Percentiles rank a stretch among this genome's conserved stretches.
These are phyloP conservation scores for Pinus tabuliformis DNA, from an alignment of 75 land plant genomes.

Conservation along the genomic window DNA sequence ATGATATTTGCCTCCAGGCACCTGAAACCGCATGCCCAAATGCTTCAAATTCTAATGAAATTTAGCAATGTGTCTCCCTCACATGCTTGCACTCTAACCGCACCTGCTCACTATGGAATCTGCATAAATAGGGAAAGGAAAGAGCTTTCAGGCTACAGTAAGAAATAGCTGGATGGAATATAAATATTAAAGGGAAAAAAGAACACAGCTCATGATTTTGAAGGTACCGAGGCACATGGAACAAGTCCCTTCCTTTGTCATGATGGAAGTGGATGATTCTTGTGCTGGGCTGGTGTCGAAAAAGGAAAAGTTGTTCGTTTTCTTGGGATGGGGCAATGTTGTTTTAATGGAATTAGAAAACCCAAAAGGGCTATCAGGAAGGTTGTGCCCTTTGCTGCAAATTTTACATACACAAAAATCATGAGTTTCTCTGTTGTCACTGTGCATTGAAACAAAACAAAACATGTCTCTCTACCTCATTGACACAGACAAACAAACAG, in stretches of 20 bases:
- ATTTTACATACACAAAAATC: neutral
- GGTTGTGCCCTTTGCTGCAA: constrained; percentile 6
- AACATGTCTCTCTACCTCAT: neutral
- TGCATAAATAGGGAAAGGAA: neutral
- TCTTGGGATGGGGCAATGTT: neutral
- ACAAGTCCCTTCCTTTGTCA: constrained; percentile 3
- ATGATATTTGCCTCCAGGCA: too few species aligned
- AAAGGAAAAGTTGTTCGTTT: neutral
- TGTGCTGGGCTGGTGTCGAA: neutral
- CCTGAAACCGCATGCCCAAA: too few species aligned
- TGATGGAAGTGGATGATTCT: neutral
- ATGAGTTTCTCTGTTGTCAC: neutral
- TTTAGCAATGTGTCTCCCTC: neutral
- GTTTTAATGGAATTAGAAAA: neutral
- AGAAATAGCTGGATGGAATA: neutral
- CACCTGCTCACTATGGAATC: constrained; percentile 7
- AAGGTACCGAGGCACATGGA: neutral
- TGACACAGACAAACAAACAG: neutral
- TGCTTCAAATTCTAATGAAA: neutral
- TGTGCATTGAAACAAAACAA: neutral
- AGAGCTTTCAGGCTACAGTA: neutral
- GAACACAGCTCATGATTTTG: neutral
- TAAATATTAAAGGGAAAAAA: neutral
- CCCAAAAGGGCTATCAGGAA: constrained; percentile 3
- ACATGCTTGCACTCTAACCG: neutral